Evolutionary conservation across 2,329 filamentous ascomycete species (phyloP), one percentile per base, ranked within the genome.

Genomic region (Epichloe baconii): DNA sequence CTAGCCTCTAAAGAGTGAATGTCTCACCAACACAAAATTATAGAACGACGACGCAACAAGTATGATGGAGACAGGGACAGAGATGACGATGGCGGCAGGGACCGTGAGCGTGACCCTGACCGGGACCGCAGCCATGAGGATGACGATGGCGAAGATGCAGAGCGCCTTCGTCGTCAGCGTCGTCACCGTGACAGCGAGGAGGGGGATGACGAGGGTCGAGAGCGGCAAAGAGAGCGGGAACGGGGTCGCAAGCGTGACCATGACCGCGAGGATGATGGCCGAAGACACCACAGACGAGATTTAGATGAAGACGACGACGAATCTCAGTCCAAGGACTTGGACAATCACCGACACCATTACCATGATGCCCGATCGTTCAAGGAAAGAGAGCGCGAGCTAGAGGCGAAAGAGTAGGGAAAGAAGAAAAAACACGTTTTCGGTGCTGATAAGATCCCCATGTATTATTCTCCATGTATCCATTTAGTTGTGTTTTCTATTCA

Each of bases 1-100:
- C 23, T 1, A 26, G 40, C 10, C 7, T 10, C 6, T 14, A 3
- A 17, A 6, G 5, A 26, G 26, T 1, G 23, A 26, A 7, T 5
- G 10, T 4, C 42, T 43, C 6, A 17, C 46, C 31, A 23, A 47
- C 46, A 31, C 5, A 6, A 6, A 10, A 6, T 19, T 3, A 19
- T 38, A 64, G 63, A 67, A 53, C 61, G 63, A 49, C 62, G 64
- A 47, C 61, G 64, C 23, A 64, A 64, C 52, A 63, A 63, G 41
- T 55, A 62, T 14, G 65, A 68, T 31, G 63, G 62, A 31, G 68
- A 69, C 44, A 62, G 64, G 4, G 68, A 71, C n/a, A 58, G 62
- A 23, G 60, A 66, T 38, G 59, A 60, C 10, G 53, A 57, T 15
- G 45, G 23, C 17, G 41, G 31, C 35, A 38, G 36, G 5, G 45